A percentile compares a stretch with the other conserved stretches of the same genome.
Evolutionary conservation across 805 yeast species (phyloP).

Genomic region (Saccharomycopsis selenospora): DNA sequence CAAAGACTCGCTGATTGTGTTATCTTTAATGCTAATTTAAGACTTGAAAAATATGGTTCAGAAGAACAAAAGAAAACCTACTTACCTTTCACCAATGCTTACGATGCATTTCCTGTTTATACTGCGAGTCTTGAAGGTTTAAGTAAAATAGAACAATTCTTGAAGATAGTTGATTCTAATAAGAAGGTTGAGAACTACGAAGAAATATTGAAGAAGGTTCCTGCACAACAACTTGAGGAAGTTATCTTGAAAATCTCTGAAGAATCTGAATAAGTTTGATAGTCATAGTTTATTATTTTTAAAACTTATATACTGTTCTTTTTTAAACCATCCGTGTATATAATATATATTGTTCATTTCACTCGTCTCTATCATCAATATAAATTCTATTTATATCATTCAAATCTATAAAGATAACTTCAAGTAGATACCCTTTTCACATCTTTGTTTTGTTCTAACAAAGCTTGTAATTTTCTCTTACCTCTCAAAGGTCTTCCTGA

Average conservation of each 20-base stretch:
- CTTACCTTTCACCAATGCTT: conserved; percentile 12
- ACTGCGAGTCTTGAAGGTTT: conserved; percentile 4
- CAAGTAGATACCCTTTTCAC: neutral
- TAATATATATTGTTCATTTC: neutral
- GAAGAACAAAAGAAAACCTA: conserved; percentile 29
- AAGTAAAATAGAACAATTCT: conserved; percentile 2
- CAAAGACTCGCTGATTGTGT: conserved; percentile 59
- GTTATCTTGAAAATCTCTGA: conserved; percentile 16
- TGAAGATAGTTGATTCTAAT: conserved; percentile 13
- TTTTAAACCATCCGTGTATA: neutral
- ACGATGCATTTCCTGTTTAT: conserved; percentile 20
- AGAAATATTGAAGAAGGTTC: conserved; percentile 14
- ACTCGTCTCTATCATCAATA: too few relatives aligned
- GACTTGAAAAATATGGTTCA: conserved; percentile 45
- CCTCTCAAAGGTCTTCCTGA: conserved; percentile 18
- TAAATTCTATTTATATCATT: neutral
- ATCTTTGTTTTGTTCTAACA: neutral
- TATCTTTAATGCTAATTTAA: conserved; percentile 59
- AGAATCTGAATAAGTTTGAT: neutral
- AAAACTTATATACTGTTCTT: too few relatives aligned
- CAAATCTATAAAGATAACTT: neutral
- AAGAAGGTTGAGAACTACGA: conserved; percentile 9
- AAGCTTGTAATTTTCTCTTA: conserved; percentile 7
- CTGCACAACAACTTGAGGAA: conserved; percentile 20
- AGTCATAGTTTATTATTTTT: neutral